Conservation (phyloP, 2,329 filamentous ascomycete genomes). For the Coniochaeta sp. region DNA sequence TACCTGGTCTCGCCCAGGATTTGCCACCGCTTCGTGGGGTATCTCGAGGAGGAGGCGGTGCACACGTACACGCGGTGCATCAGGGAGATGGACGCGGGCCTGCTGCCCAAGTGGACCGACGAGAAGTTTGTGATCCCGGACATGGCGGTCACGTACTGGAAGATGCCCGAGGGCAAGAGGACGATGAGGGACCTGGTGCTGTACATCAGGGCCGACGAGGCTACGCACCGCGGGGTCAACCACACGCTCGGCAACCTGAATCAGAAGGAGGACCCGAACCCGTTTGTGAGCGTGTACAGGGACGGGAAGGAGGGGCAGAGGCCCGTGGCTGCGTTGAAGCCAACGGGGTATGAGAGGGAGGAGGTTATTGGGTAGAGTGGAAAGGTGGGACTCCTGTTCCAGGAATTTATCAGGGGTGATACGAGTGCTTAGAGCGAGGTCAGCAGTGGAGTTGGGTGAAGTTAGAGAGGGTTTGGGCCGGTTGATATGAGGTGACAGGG, state of each 20-base stretch:
- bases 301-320: conserved; percentile 44
- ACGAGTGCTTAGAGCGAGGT: not conserved
- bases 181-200: conserved; percentile 82
- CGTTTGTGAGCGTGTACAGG: conserved; percentile 79
- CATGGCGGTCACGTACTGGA: conserved; percentile 87
- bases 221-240: conserved; percentile 88
- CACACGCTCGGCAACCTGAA: conserved; percentile 88
- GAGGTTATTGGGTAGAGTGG: conserved; percentile 61
- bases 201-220: conserved; percentile 70
- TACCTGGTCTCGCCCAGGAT: conserved; percentile 83
- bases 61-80: conserved; percentile 90
- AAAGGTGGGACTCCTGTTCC: not conserved
- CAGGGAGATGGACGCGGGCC: conserved; percentile 77
- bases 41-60: conserved; percentile 95
- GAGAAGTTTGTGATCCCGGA: conserved; percentile 69
- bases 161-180: conserved; percentile 76
- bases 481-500: not conserved
- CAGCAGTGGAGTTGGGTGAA: not conserved
- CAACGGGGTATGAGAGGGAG: conserved; percentile 72
- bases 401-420: not conserved
- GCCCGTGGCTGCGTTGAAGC: conserved; percentile 55
- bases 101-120: conserved; percentile 71
- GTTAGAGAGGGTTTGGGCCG: not conserved
- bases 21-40: conserved; percentile 92
- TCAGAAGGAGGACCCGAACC: conserved; percentile 82